Base-by-base conservation (phyloP, 1,284 basidiomycete genomes). In the Ustilago trichophora region DNA sequence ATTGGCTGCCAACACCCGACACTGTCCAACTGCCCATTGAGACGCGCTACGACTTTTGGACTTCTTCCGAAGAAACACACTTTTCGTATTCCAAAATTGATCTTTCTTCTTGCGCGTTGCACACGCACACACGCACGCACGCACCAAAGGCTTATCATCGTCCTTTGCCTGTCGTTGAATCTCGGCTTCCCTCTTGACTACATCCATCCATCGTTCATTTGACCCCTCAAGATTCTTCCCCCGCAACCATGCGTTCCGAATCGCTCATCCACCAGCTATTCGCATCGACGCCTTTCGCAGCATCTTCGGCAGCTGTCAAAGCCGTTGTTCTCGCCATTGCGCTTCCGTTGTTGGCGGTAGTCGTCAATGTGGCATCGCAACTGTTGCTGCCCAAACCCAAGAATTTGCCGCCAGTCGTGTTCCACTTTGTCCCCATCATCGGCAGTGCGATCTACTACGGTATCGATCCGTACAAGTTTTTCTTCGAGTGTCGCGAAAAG, bases 401-500 rank as follows among this genome's bases (percentile, higher is more conserved):
- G 22, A 60, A 63, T 15, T 71, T 85, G 24, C 91, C 91, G 5
- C 91, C 91, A 0, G 83, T 89, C 40, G 91, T 92, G 13, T 92
- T 91, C 83, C 89, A 91, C 81, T 86, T 86, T 76, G 84, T 92
- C 57, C 91, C 91, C 16, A 85, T 88, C 81, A 85, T 92, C 65
- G 91, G 91, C 11, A 90, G 88, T 24, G 89, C 91, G 2, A 84
- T 84, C 34, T 68, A 84, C 38, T 92, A 92, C 69, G 91, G 91
- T 19, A 87, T 90, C 75, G 89, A 92, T 80, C 91, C 91, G 3
- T 86, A 91, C 80, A 86, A 85, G 57, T 92, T 92, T 82, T 85
- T 91, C 77, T 87, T 88, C 54, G 84, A 85, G 37, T 89, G 88
- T 80, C 87, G 90, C 58, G 89, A 91, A 71, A 95, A 94, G 88